Evolutionary conservation across 2,329 filamentous ascomycete genomes (phyloP), one percentile per base, ranked within the genome.

Genomic region (Phyllosticta capitalensis): DNA sequence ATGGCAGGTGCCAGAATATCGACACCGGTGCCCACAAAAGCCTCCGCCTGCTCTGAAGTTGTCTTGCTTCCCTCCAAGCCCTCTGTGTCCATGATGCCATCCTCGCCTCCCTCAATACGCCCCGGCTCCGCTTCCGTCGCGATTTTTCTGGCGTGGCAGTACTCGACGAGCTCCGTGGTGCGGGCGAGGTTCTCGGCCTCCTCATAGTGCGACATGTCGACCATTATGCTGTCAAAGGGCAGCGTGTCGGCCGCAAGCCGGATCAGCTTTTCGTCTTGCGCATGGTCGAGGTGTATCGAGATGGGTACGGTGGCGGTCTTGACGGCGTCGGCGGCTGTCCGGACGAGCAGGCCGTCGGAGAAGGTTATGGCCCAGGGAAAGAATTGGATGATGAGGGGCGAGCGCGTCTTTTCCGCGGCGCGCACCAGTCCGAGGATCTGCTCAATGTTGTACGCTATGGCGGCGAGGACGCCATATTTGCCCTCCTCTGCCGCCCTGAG

Each of bases 1-100:
- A 90, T 89, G 0, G 86, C 86, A 0, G 87, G 88, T 2, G 88
- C 88, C 14, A 91, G 75, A 75, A 86, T 86, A 66, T 90, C 84
- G 67, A 90, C 87, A 0, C 86, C 87, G 10, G 86, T 87, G 1
- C 76, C 79, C 3, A 89, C 80, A 65, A 91, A 90, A 66, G 88
- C 83, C 63, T 84, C 79, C 7, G 84, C 85, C 71, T 90, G 82
- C 63, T 87, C 85, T 0, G 82, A 79, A 0, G 85, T 89, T 0
- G 87, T 90, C 64, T 89, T 72, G 62, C 86, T 71, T 0, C 82
- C 83, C 65, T 84, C 80, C 55, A 87, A 67, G 64, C 84, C 84
- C 1, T 76, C 81, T 21, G 83, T 85, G 67, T 90, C 86, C 9
- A 82, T 80, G 3, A 92, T 83, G 0, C 88, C 88, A 66, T 90